Evolutionary conservation across 148 eudicot genomes (phyloP).

Genomic region (Silene uniflora): DNA sequence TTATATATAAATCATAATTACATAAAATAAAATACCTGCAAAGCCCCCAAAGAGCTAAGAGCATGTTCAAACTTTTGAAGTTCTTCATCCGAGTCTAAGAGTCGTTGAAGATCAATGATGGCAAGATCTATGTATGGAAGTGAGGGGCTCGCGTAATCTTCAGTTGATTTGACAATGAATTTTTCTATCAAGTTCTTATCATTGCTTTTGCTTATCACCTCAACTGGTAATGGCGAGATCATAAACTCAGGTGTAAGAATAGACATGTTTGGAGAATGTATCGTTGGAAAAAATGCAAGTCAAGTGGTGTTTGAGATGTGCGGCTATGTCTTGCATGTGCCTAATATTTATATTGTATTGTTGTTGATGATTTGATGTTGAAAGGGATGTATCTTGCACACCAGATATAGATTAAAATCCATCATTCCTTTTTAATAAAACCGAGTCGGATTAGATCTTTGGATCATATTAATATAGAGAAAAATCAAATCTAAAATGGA

Average conservation of each 20-base stretch:
- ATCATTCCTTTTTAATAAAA: too few relatives aligned
- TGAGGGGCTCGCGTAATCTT: not conserved
- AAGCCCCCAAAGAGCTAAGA: conserved; percentile 39
- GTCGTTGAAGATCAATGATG: not conserved
- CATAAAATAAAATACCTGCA: conserved; percentile 29
- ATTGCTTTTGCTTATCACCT: not conserved
- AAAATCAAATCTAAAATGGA: too few relatives aligned
- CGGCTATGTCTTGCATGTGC: too few relatives aligned
- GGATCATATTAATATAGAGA: too few relatives aligned
- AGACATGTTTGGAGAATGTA: not conserved
- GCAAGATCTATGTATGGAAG: conserved; percentile 3
- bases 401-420: too few relatives aligned
- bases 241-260: not conserved
- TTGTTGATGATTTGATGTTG: too few relatives aligned
- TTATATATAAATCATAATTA: too few relatives aligned
- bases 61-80: conserved; percentile 33
- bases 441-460: too few relatives aligned
- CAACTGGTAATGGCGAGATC: not conserved
- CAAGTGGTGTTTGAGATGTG: too few relatives aligned
- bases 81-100: conserved; percentile 19
- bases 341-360: too few relatives aligned
- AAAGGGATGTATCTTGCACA: too few relatives aligned
- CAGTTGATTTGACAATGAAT: not conserved
- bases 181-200: not conserved
- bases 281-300: too few relatives aligned